Evolutionary conservation across 208 protist genomes (phyloP).

Genomic region (Trypanosoma scelopori): DNA sequence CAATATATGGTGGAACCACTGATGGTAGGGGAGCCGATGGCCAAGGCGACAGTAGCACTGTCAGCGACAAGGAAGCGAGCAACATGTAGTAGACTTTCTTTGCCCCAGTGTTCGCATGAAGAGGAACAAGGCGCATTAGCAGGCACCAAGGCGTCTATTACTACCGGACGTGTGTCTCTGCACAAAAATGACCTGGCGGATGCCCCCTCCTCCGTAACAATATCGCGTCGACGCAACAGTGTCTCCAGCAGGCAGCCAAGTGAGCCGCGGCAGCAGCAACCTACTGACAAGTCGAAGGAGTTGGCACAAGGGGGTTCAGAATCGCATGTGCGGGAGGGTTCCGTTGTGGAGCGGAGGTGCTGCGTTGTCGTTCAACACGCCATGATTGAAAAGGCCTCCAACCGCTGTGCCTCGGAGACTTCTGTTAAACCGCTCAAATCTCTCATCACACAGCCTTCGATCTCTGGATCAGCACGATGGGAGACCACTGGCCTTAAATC

Average conservation of each 20-base stretch:
- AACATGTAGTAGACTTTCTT: background rate
- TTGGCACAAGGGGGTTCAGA: too few relatives aligned
- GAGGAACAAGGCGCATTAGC: background rate
- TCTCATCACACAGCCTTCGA: too few relatives aligned
- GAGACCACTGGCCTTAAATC: too few relatives aligned
- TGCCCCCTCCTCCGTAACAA: conserved; percentile 6
- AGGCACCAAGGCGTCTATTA: background rate
- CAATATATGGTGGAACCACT: conserved; percentile 24
- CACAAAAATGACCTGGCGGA: background rate
- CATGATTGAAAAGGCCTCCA: too few relatives aligned
- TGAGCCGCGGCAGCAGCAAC: background rate
- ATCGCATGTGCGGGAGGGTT: too few relatives aligned
- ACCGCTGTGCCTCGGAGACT: too few relatives aligned
- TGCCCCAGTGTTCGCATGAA: background rate
- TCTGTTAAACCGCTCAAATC: too few relatives aligned
- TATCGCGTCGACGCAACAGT: conserved; percentile 8
- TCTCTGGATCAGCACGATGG: too few relatives aligned
- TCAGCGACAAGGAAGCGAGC: background rate
- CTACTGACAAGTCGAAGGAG: background rate
- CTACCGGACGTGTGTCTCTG: background rate
- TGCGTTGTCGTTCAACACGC: too few relatives aligned
- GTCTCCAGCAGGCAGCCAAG: too few relatives aligned
- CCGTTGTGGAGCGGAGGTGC: too few relatives aligned
- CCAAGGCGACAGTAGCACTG: background rate
- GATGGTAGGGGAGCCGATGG: conserved; percentile 12